Conservation (phyloP, 164 flowering plant genomes). For the Kalanchoe fedtschenkoi region DNA sequence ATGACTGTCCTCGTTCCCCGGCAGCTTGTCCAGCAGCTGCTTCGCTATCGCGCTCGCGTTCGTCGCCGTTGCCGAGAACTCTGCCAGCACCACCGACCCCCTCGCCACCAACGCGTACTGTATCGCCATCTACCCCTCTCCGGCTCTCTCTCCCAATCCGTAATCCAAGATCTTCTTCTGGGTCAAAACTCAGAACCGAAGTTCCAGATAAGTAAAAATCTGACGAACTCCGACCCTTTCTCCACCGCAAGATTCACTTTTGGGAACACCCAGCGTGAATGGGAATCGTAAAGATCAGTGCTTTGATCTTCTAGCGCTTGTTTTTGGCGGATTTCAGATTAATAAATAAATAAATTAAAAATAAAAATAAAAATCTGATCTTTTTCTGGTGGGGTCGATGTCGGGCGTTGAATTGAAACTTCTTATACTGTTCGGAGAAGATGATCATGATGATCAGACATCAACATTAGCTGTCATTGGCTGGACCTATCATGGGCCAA, state of each 20-base stretch:
- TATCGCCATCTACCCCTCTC: no score
- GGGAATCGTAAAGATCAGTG: background rate
- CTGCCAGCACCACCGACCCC: constrained; percentile 45
- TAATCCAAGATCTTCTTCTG: background rate
- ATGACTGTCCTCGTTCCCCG: constrained; percentile 33
- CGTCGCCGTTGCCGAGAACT: constrained; percentile 34
- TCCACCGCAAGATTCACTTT: background rate
- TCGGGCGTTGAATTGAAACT: background rate
- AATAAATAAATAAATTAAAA: background rate
- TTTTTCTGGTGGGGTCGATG: background rate
- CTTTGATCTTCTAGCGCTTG: background rate
- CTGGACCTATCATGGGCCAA: background rate
- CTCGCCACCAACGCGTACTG: constrained; percentile 45
- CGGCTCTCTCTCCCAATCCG: constrained; percentile 6
- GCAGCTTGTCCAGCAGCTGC: constrained; percentile 37
- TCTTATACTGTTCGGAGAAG: constrained; percentile 3
- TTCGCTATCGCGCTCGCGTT: constrained; percentile 40
- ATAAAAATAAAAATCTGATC: background rate
- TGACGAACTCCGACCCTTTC: background rate
- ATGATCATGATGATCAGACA: constrained; percentile 1
- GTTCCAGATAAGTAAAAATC: background rate
- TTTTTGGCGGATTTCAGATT: background rate
- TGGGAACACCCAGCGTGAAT: background rate
- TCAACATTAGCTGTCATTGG: constrained; percentile 4
- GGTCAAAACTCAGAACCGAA: background rate